phyloP scores from a whole-genome alignment of 2,329 filamentous ascomycete genomes.

The Diaporthe sp. region DNA sequence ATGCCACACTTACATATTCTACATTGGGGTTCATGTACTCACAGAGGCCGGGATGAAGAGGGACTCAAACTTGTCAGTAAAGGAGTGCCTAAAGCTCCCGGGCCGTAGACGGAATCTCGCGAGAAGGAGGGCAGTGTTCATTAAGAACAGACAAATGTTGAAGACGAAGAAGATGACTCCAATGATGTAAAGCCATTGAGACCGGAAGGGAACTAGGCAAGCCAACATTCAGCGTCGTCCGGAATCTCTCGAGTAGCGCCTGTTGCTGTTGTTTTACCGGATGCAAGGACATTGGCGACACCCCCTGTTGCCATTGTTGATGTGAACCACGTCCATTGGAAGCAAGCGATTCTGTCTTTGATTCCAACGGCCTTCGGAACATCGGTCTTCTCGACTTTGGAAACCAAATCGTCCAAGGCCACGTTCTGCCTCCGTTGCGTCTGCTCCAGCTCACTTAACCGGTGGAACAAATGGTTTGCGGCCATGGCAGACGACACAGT shows the following conservation, averaged over 20 bases:
- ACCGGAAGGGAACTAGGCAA: slow-evolving; percentile 64
- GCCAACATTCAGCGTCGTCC: background rate
- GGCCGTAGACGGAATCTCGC: slow-evolving; percentile 79
- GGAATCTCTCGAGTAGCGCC: slow-evolving; percentile 42
- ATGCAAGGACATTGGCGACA: slow-evolving; percentile 68
- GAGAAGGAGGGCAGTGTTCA: slow-evolving; percentile 75
- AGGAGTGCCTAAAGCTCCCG: slow-evolving; percentile 78
- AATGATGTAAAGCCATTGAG: slow-evolving; percentile 70
- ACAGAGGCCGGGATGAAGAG: slow-evolving; percentile 81
- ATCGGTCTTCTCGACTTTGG: slow-evolving; percentile 48
- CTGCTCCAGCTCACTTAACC: slow-evolving; percentile 34
- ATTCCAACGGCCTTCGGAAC: slow-evolving; percentile 52
- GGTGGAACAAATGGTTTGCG: slow-evolving; percentile 35
- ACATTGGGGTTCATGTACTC: slow-evolving; percentile 47
- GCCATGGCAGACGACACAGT: slow-evolving; percentile 41
- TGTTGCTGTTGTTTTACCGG: slow-evolving; percentile 55
- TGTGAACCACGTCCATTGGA: slow-evolving; percentile 84
- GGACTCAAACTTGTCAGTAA: slow-evolving; percentile 83
- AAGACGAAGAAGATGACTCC: slow-evolving; percentile 74
- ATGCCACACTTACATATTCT: background rate
- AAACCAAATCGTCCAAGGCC: slow-evolving; percentile 53
- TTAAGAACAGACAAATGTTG: slow-evolving; percentile 73
- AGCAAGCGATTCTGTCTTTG: slow-evolving; percentile 65
- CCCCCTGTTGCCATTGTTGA: slow-evolving; percentile 73
- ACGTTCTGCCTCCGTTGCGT: slow-evolving; percentile 1